Conservation (phyloP, 768 basidiomycete species). For the Boletus rubroflammeus region DNA sequence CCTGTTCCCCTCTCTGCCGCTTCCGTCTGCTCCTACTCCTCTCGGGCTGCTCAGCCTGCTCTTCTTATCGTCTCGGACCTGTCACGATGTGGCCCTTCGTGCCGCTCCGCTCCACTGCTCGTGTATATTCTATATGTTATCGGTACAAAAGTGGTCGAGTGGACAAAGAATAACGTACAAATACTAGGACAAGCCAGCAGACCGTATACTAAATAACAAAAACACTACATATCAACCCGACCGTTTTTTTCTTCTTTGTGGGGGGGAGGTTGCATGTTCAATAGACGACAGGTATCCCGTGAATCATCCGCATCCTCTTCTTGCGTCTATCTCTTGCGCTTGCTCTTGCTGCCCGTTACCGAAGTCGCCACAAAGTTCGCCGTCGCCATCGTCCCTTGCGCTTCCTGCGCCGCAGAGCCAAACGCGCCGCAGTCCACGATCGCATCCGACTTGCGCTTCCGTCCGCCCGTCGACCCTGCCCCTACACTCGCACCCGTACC, state of each 20-base stretch:
- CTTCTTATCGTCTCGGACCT: too few species aligned
- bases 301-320: not conserved
- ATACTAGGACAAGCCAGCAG: not conserved
- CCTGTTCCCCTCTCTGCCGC: too few species aligned
- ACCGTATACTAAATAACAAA: not conserved
- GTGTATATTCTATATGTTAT: not conserved
- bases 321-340: conserved; percentile 28
- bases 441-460: conserved; percentile 42
- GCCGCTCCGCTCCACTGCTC: too few species aligned
- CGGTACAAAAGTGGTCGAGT: not conserved
- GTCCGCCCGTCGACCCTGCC: conserved; percentile 8
- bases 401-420: not conserved
- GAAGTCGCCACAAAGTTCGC: not conserved
- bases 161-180: conserved; percentile 1
- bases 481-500: not conserved
- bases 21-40: too few species aligned
- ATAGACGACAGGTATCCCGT: not conserved
- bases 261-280: not conserved
- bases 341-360: conserved; percentile 19
- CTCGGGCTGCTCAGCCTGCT: too few species aligned
- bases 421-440: conserved; percentile 14
- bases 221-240: too few species aligned
- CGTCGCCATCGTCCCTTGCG: not conserved
- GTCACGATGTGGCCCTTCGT: too few species aligned
- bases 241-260: not conserved